phyloP scores from a whole-genome alignment of 2,329 filamentous ascomycete species.

The Cyphellophora europaea region DNA sequence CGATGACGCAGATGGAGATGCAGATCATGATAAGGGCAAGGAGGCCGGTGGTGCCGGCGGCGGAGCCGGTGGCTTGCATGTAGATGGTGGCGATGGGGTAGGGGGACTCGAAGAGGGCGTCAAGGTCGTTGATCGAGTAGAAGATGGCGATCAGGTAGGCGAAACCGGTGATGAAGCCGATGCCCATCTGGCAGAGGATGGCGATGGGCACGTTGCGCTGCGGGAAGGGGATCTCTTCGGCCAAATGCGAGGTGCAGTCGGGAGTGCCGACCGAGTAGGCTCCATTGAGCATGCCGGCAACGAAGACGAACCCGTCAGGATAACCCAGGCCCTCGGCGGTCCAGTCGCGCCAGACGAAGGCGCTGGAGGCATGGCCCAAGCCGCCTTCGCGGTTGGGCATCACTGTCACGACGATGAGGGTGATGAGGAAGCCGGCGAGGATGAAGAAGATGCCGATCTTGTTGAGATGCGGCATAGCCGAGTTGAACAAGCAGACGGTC shows the following conservation, averaged over 20 bases:
- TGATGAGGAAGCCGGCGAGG: constrained; percentile 34
- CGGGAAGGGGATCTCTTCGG: constrained; percentile 57
- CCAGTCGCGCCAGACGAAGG: constrained; percentile 50
- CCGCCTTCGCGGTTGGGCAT: constrained; percentile 13
- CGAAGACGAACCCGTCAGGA: constrained; percentile 51
- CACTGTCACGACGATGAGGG: constrained; percentile 32
- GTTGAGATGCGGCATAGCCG: constrained; percentile 23
- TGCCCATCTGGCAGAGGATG: constrained; percentile 39
- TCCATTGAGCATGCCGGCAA: constrained; percentile 59
- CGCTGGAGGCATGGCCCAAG: constrained; percentile 37
- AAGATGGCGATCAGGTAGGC: constrained; percentile 45
- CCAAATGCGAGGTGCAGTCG: constrained; percentile 54
- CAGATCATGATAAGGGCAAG: constrained; percentile 47
- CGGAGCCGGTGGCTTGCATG: constrained; percentile 45
- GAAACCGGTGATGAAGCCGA: constrained; percentile 39
- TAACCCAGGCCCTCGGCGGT: constrained; percentile 33
- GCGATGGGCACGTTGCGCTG: constrained; percentile 45
- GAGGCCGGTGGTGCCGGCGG: constrained; percentile 42
- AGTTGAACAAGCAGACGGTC: constrained; percentile 35
- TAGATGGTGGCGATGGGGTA: constrained; percentile 62
- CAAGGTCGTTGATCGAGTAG: constrained; percentile 40
- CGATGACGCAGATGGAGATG: constrained; percentile 43
- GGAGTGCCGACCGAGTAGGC: constrained; percentile 60
- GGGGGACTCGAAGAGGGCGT: constrained; percentile 30
- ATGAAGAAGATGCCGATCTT: constrained; percentile 41